Evolutionary conservation across 345 rosid genomes (phyloP).

Genomic region (Arabis hirsuta): DNA sequence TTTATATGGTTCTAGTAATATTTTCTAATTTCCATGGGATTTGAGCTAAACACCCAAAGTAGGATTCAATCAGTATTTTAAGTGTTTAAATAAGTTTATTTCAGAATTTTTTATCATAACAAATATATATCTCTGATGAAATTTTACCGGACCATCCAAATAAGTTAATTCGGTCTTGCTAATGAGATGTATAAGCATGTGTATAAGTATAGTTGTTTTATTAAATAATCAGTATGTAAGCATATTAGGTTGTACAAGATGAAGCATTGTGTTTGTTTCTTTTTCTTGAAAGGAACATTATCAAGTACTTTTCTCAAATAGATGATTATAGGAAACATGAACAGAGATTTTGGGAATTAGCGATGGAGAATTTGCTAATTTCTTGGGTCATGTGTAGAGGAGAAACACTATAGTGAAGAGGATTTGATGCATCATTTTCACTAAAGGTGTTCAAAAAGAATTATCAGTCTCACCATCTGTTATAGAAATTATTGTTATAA

Average conservation of each 20-base stretch:
- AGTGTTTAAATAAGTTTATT: no score
- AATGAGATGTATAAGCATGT: no score
- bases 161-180: no score
- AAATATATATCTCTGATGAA: no score
- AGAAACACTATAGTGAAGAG: constrained; percentile 37
- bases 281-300: not conserved
- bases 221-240: no score
- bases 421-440: constrained; percentile 49
- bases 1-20: no score
- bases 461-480: constrained; percentile 42
- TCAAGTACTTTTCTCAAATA: not conserved
- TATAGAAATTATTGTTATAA: constrained; percentile 35
- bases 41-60: no score
- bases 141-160: no score
- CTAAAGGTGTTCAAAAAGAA: constrained; percentile 48
- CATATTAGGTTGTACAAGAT: not conserved
- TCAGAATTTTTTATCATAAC: no score
- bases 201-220: no score
- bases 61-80: not conserved
- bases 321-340: constrained; percentile 9
- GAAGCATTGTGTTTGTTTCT: not conserved
- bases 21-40: no score
- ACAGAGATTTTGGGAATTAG: constrained; percentile 28
- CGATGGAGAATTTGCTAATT: constrained; percentile 28
- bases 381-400: constrained; percentile 39